A percentile compares a stretch with the other conserved stretches of the same genome.
phyloP scores from a whole-genome alignment of 2,329 filamentous ascomycete species.

The Hypoxylon sp. region DNA sequence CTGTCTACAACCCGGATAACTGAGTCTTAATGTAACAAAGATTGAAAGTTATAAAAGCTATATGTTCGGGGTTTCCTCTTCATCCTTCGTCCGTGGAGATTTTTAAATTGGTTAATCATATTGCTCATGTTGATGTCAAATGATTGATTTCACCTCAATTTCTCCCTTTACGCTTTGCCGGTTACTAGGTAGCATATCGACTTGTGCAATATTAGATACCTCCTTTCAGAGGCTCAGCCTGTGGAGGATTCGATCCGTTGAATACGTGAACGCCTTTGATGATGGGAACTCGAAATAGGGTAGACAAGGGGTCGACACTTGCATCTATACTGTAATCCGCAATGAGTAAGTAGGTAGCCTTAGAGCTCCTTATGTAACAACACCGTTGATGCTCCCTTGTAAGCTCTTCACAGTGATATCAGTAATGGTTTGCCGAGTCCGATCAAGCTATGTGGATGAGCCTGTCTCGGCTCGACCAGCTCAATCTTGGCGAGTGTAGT shows the following conservation, averaged over 20 bases:
- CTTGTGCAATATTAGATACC: background rate
- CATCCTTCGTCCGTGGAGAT: background rate
- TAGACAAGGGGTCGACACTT: background rate
- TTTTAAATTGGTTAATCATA: no score
- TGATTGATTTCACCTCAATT: background rate
- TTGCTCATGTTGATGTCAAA: background rate
- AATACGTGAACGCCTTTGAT: no score
- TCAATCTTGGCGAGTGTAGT: background rate
- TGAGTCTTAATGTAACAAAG: background rate
- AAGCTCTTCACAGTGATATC: background rate
- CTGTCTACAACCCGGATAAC: background rate
- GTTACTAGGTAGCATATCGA: background rate
- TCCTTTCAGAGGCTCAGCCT: background rate
- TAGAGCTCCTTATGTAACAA: background rate
- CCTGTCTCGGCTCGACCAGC: background rate
- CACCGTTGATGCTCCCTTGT: background rate
- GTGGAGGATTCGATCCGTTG: no score
- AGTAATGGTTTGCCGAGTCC: background rate
- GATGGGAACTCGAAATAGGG: background rate
- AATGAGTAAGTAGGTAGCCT: background rate
- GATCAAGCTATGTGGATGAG: background rate
- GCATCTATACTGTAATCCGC: background rate
- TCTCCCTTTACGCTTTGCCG: background rate
- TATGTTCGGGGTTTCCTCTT: background rate
- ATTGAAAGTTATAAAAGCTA: background rate